These are phyloP conservation scores for Lodderomyces parapsilosis DNA, from an alignment of 1,139 yeast genomes.

Conservation along the genomic window DNA sequence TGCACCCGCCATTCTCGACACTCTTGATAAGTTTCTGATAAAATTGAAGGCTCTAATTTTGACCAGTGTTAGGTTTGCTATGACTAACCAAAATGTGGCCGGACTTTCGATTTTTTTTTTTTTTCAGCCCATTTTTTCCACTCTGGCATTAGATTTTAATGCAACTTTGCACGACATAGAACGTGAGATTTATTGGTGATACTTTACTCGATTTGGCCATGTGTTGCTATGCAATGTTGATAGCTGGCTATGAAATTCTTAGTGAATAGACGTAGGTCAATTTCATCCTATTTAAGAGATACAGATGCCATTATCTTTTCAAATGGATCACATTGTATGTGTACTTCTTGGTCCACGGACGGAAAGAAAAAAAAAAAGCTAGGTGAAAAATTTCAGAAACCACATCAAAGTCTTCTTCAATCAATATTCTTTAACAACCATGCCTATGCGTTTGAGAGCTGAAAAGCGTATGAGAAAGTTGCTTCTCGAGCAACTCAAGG, in stretches of 20 bases:
- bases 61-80: not conserved
- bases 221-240: too few relatives aligned
- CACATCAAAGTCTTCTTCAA: not conserved
- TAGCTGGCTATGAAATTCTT: too few relatives aligned
- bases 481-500: conserved; percentile 47
- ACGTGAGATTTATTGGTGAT: too few relatives aligned
- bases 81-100: conserved; percentile 1
- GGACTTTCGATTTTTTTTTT: conserved; percentile 1
- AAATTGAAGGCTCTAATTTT: not conserved
- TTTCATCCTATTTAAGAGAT: too few relatives aligned
- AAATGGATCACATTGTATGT: too few relatives aligned
- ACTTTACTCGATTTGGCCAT: too few relatives aligned
- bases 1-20: conserved; percentile 28
- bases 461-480: conserved; percentile 52
- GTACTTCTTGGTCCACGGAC: not conserved
- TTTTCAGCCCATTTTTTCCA: not conserved
- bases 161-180: not conserved
- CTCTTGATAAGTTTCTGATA: conserved; percentile 1
- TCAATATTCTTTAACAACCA: conserved; percentile 17
- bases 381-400: conserved; percentile 1
- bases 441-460: conserved; percentile 47
- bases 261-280: too few relatives aligned
- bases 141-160: too few relatives aligned
- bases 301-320: too few relatives aligned
- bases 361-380: not conserved